phyloP scores from a whole-genome alignment of 352 stramenopile genomes.

The Halophytophthora polymorphica region DNA sequence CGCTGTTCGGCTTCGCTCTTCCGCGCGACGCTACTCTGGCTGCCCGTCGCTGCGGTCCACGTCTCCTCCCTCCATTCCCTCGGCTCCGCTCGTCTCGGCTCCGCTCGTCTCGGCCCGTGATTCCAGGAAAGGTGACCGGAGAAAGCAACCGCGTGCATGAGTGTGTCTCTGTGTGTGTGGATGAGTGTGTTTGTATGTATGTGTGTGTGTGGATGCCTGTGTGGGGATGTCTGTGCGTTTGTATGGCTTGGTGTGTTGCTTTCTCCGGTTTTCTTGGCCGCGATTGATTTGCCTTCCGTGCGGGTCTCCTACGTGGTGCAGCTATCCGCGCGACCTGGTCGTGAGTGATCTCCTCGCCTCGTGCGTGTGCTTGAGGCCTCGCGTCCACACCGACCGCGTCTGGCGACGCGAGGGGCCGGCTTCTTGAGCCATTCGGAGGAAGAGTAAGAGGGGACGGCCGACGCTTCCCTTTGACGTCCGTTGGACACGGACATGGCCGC shows the following conservation, averaged over 20 bases:
- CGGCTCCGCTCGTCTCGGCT: conserved; percentile 3
- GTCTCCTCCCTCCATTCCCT: background rate
- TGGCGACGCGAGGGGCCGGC: background rate
- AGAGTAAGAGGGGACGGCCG: conserved; percentile 20
- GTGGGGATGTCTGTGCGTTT: background rate
- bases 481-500: no score
- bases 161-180: conserved; percentile 16
- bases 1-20: background rate
- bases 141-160: conserved; percentile 3
- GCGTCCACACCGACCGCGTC: background rate
- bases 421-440: no score
- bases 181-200: conserved; percentile 11
- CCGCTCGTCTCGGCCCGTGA: no score
- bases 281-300: background rate
- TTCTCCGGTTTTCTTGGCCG: conserved; percentile 2
- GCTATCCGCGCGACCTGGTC: background rate
- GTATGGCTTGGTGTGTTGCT: conserved; percentile 1
- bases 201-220: conserved; percentile 6
- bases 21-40: no score
- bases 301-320: conserved; percentile 2
- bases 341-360: no score
- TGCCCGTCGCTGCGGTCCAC: no score
- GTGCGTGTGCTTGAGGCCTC: no score
- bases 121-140: background rate
- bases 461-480: conserved; percentile 1